Base-by-base conservation (phyloP, 352 stramenopile genomes). In the Achlya hypogyna region DNA sequence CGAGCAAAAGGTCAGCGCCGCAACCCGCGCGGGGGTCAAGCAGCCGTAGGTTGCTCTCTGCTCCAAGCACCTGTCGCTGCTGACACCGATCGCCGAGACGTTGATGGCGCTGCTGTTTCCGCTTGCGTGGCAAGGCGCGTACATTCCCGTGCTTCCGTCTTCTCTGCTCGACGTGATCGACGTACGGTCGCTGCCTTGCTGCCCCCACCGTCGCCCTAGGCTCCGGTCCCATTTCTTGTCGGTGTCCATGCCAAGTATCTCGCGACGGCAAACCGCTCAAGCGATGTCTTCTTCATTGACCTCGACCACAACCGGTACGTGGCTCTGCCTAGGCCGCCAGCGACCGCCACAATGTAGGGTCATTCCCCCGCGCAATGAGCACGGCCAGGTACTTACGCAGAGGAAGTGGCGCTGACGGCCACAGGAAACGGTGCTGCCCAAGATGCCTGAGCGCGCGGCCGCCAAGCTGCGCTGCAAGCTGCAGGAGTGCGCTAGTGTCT, bases 171-270 rank as follows among this genome's bases (percentile, higher is more conserved):
- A 98, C 64, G 86, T 98, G 38, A 84, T 98, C 49, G 93, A 98
- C 73, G 95, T 91, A 69, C 69, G 79, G 69, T 18, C 1, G 10
- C 40, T 28, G 49, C 20, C 18, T 25, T 20, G 23, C 60, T 43
- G 10, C 16, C 23, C 1, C 47, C 16, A 32, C 40, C 31, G 32
- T 22, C 62, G 23, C 54, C 47, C 4, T 54, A 92, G 82, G 85
- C 96, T 20, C 96, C 96, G 4, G 91, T 98, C 35, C 95, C 96
- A 2, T 98, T 98, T 69, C 63, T 98, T 0, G 82, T 98, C 27
- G 95, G 96, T 2, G 79, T 97, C 10, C 82, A 97, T 64, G 84
- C 84, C 1, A 79, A 93, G 54, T 92, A 78, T 60, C 71, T 95
- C 31, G 88, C 83, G 59, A 73, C 79, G 10, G 74, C 74, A n/a